A percentile compares a stretch with the other conserved stretches of the same genome.
These are phyloP conservation scores for Vinca minor DNA, from an alignment of 257 asterid species.

Conservation along the genomic window DNA sequence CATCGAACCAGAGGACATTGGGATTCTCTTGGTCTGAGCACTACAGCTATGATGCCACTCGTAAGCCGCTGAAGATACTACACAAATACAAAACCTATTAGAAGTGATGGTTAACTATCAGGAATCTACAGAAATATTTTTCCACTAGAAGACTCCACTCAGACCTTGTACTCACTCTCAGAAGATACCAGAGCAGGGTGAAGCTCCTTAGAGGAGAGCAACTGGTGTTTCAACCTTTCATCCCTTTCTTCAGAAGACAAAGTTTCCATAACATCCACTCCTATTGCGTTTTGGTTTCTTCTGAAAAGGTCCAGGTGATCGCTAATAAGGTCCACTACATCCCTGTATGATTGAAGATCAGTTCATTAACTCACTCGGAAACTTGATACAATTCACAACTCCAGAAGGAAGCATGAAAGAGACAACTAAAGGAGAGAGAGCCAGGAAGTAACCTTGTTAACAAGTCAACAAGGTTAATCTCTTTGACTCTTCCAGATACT, in stretches of 20 bases:
- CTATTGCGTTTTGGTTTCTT: constrained; percentile 79
- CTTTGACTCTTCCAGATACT: constrained; percentile 71
- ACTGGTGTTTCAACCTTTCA: constrained; percentile 89
- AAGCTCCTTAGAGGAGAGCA: constrained; percentile 75
- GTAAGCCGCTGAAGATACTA: constrained; percentile 91
- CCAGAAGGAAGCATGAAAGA: neutral
- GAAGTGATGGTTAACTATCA: constrained; percentile 18
- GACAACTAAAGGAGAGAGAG: neutral
- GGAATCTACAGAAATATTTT: constrained; percentile 16
- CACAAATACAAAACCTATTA: constrained; percentile 21
- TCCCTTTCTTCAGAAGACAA: constrained; percentile 98
- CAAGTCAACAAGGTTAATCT: constrained; percentile 80
- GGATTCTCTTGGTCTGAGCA: constrained; percentile 89
- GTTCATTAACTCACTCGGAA: neutral
- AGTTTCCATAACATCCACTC: constrained; percentile 90
- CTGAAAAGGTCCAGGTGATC: constrained; percentile 89
- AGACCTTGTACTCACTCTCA: constrained; percentile 99
- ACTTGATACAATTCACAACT: neutral
- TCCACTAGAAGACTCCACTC: constrained; percentile 49
- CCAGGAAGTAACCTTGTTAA: constrained; percentile 49
- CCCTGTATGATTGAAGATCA: constrained; percentile 43
- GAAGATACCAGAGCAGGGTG: constrained; percentile 97
- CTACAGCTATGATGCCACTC: constrained; percentile 85
- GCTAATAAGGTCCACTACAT: constrained; percentile 73
- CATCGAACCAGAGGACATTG: constrained; percentile 89